Conservation (phyloP, 208 protist genomes). For the Strigomonas galati region DNA sequence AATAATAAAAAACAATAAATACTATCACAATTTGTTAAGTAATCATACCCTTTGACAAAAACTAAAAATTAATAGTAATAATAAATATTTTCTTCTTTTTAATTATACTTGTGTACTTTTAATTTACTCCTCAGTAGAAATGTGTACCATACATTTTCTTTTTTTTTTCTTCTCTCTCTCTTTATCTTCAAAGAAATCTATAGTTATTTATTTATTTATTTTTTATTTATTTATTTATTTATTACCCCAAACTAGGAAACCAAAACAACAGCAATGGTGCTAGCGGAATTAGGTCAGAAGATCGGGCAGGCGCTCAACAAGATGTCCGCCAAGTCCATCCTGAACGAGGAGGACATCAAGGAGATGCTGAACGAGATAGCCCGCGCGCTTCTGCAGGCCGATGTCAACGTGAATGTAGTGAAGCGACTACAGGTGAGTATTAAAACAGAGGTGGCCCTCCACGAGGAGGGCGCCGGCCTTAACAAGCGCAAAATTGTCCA, state of each 20-base stretch:
- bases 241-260: not conserved
- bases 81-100: not conserved
- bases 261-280: conserved; percentile 71
- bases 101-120: conserved; percentile 17
- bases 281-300: conserved; percentile 92
- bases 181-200: not conserved
- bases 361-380: conserved; percentile 95
- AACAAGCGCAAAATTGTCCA: conserved; percentile 97
- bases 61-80: not conserved
- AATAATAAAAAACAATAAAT: conserved; percentile 11
- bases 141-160: not conserved
- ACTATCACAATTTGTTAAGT: conserved; percentile 1
- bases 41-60: not conserved
- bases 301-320: conserved; percentile 92
- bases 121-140: not conserved
- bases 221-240: conserved; percentile 19
- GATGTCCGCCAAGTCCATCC: conserved; percentile 88
- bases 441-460: conserved; percentile 89
- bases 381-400: conserved; percentile 94
- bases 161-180: conserved; percentile 7
- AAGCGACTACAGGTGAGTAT: conserved; percentile 93
- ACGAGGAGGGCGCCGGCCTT: conserved; percentile 91
- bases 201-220: conserved; percentile 4
- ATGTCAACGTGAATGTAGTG: conserved; percentile 96
- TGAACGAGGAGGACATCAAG: conserved; percentile 95